Evolutionary conservation across 2,329 filamentous ascomycete species (phyloP).

Genomic region (Tolypocladium pustulatum): DNA sequence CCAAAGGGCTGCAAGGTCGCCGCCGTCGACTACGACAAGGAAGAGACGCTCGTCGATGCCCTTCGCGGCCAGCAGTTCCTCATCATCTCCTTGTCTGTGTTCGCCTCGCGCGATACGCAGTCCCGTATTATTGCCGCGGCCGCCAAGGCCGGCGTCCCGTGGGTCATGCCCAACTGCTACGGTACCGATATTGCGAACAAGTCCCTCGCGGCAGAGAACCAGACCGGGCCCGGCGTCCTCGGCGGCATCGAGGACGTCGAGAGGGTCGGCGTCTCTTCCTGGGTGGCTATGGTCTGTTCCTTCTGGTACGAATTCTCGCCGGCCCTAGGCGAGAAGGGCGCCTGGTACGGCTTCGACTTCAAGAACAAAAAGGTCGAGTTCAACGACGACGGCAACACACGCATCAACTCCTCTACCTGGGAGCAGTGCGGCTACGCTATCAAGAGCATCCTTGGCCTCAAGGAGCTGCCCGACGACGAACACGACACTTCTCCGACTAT

Average conservation of each 20-base stretch:
- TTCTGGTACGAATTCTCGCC: conserved; percentile 48
- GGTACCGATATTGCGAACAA: conserved; percentile 18
- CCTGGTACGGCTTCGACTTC: conserved; percentile 40
- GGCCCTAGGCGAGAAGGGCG: conserved; percentile 16
- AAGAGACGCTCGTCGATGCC: conserved; percentile 33
- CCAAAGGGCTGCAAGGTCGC: conserved; percentile 32
- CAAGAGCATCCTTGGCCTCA: conserved; percentile 35
- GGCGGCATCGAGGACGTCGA: conserved; percentile 27
- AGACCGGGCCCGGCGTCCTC: conserved; percentile 12
- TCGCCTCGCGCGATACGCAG: conserved; percentile 29
- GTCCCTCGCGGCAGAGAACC: conserved; percentile 17
- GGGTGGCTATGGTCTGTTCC: conserved; percentile 40
- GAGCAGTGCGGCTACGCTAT: conserved; percentile 45
- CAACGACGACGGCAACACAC: conserved; percentile 46
- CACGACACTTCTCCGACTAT: conserved; percentile 21
- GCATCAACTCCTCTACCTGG: conserved; percentile 49
- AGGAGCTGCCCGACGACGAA: conserved; percentile 30
- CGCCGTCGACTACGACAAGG: conserved; percentile 32
- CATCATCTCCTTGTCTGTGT: conserved; percentile 36
- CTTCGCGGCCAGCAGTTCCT: conserved; percentile 45
- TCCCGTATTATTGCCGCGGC: conserved; percentile 36
- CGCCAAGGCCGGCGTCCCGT: conserved; percentile 37
- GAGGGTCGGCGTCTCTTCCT: conserved; percentile 25
- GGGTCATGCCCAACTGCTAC: conserved; percentile 40
- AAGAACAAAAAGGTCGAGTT: conserved; percentile 27